Evolutionary conservation across 345 rosid species (phyloP), one percentile per base, ranked within the genome.

Genomic region (Raphanus sativus): DNA sequence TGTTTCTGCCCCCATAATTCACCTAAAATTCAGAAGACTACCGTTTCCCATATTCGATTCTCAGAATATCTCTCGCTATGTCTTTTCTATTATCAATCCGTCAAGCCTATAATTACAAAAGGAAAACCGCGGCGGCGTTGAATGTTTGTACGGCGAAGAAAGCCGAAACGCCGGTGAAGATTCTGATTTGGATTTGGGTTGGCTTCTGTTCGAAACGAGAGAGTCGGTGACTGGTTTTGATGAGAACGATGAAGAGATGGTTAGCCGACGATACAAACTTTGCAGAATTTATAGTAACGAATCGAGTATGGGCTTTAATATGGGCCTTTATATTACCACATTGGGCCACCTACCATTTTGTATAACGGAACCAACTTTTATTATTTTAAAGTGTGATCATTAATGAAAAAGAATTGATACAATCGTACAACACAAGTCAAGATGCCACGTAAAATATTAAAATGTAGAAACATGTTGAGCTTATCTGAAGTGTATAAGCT

Each of bases 21-120:
- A 65, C 8, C 12, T 2, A 7, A n/a, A 45, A 64, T 55, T 26
- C 61, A 77, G 52, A 16, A 2, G 15, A 13, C 2, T 78, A 78
- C 81, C 62, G 61, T 78, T 50, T 32, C 81, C 68, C 77, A 78
- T 78, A 24, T 33, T 89, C 73, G 72, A 24, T 33, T 33, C 6
- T 4, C 28, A 52, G 40, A 54, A 13, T 29, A 8, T 9, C 29
- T 74, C 4, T 65, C 28, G 8, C 13, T 65, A n/a, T 21, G 12
- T 63, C 13, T 48, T 45, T 62, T 6, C 30, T 61, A n/a, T n/a
- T 56, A 74, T 34, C 40, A 54, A 25, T 64, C 48, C 63, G 63
- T 64, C n/a, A 16, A 33, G 2, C 15, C 54, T 13, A 45, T 4
- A 13, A 9, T 8, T 56, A 56, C 61, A 56, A 24, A 48, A 2